Conservation (phyloP, 768 basidiomycete species). For the Trametes villosa region DNA sequence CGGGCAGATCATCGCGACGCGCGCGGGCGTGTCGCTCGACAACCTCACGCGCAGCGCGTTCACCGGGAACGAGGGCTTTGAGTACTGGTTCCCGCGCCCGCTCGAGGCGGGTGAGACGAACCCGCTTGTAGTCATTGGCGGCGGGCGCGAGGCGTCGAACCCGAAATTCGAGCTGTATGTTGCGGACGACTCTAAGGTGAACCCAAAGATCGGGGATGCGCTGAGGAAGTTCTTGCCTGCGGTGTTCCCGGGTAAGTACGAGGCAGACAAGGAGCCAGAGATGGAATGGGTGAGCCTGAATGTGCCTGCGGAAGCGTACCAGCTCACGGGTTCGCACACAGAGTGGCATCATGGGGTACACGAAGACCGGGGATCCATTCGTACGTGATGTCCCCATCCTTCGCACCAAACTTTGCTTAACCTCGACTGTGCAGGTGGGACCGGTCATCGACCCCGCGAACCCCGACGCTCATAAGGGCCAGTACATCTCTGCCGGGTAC, state of each 20-base stretch:
- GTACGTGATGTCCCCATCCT: conserved; percentile 44
- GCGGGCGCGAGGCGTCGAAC: conserved; percentile 53
- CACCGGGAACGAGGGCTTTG: conserved; percentile 52
- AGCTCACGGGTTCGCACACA: conserved; percentile 35
- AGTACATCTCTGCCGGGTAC: conserved; percentile 76
- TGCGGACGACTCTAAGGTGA: conserved; percentile 61
- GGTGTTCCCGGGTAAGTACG: conserved; percentile 59
- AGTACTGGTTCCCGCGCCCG: conserved; percentile 87
- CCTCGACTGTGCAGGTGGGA: conserved; percentile 53
- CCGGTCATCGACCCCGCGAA: conserved; percentile 47
- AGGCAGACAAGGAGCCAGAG: conserved; percentile 55
- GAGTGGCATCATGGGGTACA: conserved; percentile 87
- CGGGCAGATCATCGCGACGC: conserved; percentile 62
- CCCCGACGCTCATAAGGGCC: conserved; percentile 48
- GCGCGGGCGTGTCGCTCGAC: conserved; percentile 44
- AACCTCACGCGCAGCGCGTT: conserved; percentile 48
- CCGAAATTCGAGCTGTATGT: conserved; percentile 54
- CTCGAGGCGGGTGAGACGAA: conserved; percentile 38
- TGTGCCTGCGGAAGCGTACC: not conserved
- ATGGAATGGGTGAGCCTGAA: conserved; percentile 74
- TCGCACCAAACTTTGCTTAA: not conserved
- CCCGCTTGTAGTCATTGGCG: conserved; percentile 76
- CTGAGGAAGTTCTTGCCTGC: conserved; percentile 64
- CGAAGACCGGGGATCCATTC: conserved; percentile 63
- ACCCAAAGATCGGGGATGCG: conserved; percentile 48